Evolutionary conservation across 2,329 filamentous ascomycete species (phyloP).

Genomic region (Blastomyces percursus): DNA sequence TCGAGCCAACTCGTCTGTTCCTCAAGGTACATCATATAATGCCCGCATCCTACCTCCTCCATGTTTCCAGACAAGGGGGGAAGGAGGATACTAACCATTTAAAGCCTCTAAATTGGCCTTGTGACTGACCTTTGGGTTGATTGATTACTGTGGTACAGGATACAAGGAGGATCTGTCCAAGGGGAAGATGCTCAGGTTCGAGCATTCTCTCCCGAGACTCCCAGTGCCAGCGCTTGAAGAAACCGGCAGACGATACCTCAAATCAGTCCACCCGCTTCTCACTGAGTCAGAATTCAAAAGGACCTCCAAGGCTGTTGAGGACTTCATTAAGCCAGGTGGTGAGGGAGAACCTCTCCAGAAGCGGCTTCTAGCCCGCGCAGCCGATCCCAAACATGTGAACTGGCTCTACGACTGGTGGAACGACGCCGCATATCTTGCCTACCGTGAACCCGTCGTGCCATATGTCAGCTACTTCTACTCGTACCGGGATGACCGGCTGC

Average conservation of each 20-base stretch:
- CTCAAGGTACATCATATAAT: slow-evolving; percentile 30
- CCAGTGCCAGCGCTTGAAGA: slow-evolving; percentile 55
- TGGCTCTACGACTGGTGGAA: slow-evolving; percentile 99
- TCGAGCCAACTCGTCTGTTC: slow-evolving; percentile 30
- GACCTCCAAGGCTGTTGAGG: slow-evolving; percentile 69
- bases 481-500: slow-evolving; percentile 80
- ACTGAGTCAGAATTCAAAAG: slow-evolving; percentile 47
- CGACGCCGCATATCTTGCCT: slow-evolving; percentile 77
- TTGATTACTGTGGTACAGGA: slow-evolving; percentile 31
- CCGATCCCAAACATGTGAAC: slow-evolving; percentile 73
- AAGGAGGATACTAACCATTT: not conserved
- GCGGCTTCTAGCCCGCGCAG: slow-evolving; percentile 66
- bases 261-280: slow-evolving; percentile 54
- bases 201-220: slow-evolving; percentile 52
- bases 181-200: slow-evolving; percentile 54
- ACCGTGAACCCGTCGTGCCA: slow-evolving; percentile 90
- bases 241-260: slow-evolving; percentile 53
- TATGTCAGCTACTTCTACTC: slow-evolving; percentile 99
- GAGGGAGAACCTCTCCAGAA: slow-evolving; percentile 76
- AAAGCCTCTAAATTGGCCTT: slow-evolving; percentile 8
- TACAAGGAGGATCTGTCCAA: slow-evolving; percentile 55
- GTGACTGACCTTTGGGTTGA: slow-evolving; percentile 4
- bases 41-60: not conserved
- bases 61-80: not conserved
- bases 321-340: slow-evolving; percentile 80